phyloP scores from a whole-genome alignment of 805 yeast genomes.

The Scheffersomyces coipomensis region DNA sequence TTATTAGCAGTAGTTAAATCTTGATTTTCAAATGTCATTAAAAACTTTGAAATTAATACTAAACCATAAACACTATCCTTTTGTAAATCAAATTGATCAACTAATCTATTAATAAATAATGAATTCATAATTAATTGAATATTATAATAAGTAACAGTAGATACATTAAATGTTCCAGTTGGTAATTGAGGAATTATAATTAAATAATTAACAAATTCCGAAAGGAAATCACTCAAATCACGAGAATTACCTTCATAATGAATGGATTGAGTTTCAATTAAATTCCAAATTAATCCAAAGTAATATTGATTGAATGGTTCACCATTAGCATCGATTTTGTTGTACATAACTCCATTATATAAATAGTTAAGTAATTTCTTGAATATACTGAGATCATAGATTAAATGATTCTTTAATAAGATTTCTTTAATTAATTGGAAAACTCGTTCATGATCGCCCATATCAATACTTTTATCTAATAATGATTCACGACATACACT shows the following conservation, averaged over 20 bases:
- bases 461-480: conserved; percentile 29
- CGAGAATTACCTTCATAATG: conserved; percentile 17
- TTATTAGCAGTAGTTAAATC: conserved; percentile 6
- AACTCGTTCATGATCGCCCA: conserved; percentile 31
- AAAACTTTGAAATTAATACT: conserved; percentile 18
- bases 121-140: conserved; percentile 27
- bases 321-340: conserved; percentile 5
- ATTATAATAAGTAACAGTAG: conserved; percentile 11
- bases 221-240: conserved; percentile 26
- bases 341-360: conserved; percentile 20
- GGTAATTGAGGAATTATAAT: conserved; percentile 8
- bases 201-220: conserved; percentile 26
- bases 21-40: conserved; percentile 14
- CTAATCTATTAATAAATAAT: conserved; percentile 21
- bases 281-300: conserved; percentile 28
- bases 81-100: conserved; percentile 23
- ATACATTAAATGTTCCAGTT: background rate
- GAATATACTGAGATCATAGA: conserved; percentile 25
- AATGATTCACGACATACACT: conserved; percentile 25
- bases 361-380: conserved; percentile 30
- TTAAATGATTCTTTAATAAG: conserved; percentile 26
- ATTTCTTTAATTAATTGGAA: conserved; percentile 37
- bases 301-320: conserved; percentile 22
- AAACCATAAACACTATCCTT: conserved; percentile 33
- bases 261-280: conserved; percentile 32